Conservation (phyloP, 495 filamentous ascomycete genomes). For the Talaromyces ruber region DNA sequence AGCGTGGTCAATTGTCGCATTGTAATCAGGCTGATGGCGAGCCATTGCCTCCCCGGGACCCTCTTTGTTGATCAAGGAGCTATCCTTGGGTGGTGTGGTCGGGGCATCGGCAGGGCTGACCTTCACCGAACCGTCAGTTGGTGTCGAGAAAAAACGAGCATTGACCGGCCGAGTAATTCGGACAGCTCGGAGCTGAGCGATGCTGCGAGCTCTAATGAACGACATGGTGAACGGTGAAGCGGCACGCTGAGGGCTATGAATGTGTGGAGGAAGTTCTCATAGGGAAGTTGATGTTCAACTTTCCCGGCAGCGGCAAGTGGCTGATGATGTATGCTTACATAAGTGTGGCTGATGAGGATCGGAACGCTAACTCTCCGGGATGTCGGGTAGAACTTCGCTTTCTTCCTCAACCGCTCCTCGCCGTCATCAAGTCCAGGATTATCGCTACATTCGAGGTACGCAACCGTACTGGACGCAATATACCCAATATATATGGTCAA, state of each 20-base stretch:
- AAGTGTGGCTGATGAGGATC: conserved; percentile 5
- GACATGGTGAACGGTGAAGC: conserved; percentile 26
- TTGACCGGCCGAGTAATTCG: conserved; percentile 24
- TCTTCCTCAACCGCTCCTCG: conserved; percentile 6
- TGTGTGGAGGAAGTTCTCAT: background rate
- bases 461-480: background rate
- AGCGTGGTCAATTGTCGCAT: conserved; percentile 65
- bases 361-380: conserved; percentile 4
- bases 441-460: conserved; percentile 3
- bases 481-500: background rate
- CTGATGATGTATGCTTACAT: conserved; percentile 5
- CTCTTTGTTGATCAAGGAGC: conserved; percentile 46
- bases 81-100: conserved; percentile 23
- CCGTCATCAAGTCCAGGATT: background rate
- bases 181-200: conserved; percentile 27
- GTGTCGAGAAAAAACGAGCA: conserved; percentile 27
- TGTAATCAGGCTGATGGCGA: conserved; percentile 71
- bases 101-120: conserved; percentile 34
- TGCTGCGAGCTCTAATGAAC: conserved; percentile 33
- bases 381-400: conserved; percentile 7
- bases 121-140: conserved; percentile 22
- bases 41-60: conserved; percentile 40
- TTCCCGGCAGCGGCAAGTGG: conserved; percentile 3
- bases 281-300: background rate
- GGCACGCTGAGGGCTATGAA: background rate